Percentiles rank a stretch among this genome's conserved stretches.
Evolutionary conservation across 2,329 filamentous ascomycete genomes (phyloP).

Genomic region (Aspergillus sojae): DNA sequence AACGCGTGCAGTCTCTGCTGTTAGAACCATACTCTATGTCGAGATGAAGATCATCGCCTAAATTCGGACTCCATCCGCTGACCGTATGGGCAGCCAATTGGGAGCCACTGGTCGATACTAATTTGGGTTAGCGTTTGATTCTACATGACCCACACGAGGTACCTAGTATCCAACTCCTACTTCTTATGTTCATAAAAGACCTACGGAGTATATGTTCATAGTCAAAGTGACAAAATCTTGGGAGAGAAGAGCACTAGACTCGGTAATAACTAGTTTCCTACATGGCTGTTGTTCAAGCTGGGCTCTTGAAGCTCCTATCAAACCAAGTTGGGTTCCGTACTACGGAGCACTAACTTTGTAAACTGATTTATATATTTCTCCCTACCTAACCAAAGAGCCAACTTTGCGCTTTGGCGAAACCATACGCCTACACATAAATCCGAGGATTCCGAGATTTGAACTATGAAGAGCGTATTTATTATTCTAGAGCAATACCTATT

Average conservation of each 20-base stretch:
- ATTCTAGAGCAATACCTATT: neutral
- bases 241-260: neutral
- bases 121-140: neutral
- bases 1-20: neutral
- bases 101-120: neutral
- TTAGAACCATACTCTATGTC: neutral
- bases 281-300: neutral
- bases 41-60: neutral
- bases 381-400: too few species aligned
- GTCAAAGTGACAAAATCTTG: too few species aligned
- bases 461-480: neutral
- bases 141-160: neutral
- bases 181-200: neutral
- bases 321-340: too few species aligned
- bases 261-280: neutral
- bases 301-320: neutral
- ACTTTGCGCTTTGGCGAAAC: too few species aligned
- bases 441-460: neutral
- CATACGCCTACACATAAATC: neutral
- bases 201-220: too few species aligned
- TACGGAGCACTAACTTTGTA: too few species aligned
- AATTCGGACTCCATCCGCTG: neutral
- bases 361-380: too few species aligned
- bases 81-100: neutral
- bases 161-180: neutral